A percentile compares a stretch with the other conserved stretches of the same genome.
Evolutionary conservation across 257 asterid genomes (phyloP).

Genomic region (Capsicum rhomboideum): DNA sequence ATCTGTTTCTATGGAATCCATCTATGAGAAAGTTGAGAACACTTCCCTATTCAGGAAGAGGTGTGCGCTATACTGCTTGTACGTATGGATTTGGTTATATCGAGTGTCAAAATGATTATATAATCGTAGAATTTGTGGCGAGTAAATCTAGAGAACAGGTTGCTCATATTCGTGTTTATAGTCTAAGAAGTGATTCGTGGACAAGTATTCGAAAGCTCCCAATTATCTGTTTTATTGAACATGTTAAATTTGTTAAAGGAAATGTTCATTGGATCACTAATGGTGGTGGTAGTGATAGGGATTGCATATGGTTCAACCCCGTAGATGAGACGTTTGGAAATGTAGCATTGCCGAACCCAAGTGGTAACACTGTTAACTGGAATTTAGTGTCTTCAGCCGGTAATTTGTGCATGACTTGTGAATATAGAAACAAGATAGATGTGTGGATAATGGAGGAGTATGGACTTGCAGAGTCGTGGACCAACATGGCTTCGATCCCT

Average conservation of each 20-base stretch:
- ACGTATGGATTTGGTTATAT: slow-evolving; percentile 35
- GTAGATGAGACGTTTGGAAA: neutral
- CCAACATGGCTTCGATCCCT: neutral
- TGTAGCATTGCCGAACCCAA: neutral
- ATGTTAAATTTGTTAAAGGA: slow-evolving; percentile 9
- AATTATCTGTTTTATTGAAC: neutral
- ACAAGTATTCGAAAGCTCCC: neutral
- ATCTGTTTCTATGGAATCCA: slow-evolving; percentile 40
- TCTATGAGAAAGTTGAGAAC: slow-evolving; percentile 19
- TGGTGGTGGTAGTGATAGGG: neutral
- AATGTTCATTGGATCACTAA: slow-evolving; percentile 15
- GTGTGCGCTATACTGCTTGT: neutral
- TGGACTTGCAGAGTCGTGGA: no score
- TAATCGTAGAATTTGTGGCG: slow-evolving; percentile 4
- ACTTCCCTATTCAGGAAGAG: slow-evolving; percentile 23
- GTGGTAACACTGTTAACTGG: neutral
- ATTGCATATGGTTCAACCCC: neutral
- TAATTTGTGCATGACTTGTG: neutral
- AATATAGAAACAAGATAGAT: neutral
- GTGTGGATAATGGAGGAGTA: neutral
- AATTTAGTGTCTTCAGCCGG: neutral
- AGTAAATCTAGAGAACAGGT: neutral
- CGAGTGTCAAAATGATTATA: slow-evolving; percentile 26
- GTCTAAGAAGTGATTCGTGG: slow-evolving; percentile 18
- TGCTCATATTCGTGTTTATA: slow-evolving; percentile 8